Evolutionary conservation across 768 basidiomycete genomes (phyloP), one percentile per base, ranked within the genome.

Genomic region (Amanita rimosa): DNA sequence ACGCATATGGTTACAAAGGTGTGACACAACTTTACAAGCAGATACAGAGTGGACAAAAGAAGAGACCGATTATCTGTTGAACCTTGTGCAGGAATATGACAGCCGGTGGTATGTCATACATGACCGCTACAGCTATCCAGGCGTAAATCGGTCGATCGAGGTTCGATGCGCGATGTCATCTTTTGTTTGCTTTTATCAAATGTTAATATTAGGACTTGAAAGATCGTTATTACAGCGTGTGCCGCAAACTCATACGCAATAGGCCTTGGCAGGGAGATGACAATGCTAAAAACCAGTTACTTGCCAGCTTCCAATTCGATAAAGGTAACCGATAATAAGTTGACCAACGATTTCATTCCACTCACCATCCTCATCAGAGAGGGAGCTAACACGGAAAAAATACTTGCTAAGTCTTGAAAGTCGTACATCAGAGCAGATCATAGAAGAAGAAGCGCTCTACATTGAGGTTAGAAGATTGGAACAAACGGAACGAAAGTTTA

Each of bases 401-500:
- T 96, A 98, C 58, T 74, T 98, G 11, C 67, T 74, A 7, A 86
- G 82, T 52, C 78, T 98, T n/a, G 89, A 93, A 66, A 79, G 76
- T 49, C 82, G 95, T n/a, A 86, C 91, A 0, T 75, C 82, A 3
- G 81, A 85, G 43, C 90, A 97, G 66, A 83, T 95, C 38, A 85
- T 83, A 14, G 94, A 99, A 62, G 96, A 98, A 70, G 94, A 97
- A 57, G 86, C 90, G 6, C 72, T 99, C 3, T 97, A 88, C 65
- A 68, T 97, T 53, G 92, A 97, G 63, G 76, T 95, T 44, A 93
- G 94, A 60, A 81, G 90, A n/a, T 74, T 99, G 44, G 94, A 97
- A 61, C 95, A 97, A 65, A 89, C 75, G 52, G 93, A 96, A 61
- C 76, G 85, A 27, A 75, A 75, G 46, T 97, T 93, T 70, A 86